phyloP scores from a whole-genome alignment of 2,329 filamentous ascomycete genomes.

The Diplodia seriata region DNA sequence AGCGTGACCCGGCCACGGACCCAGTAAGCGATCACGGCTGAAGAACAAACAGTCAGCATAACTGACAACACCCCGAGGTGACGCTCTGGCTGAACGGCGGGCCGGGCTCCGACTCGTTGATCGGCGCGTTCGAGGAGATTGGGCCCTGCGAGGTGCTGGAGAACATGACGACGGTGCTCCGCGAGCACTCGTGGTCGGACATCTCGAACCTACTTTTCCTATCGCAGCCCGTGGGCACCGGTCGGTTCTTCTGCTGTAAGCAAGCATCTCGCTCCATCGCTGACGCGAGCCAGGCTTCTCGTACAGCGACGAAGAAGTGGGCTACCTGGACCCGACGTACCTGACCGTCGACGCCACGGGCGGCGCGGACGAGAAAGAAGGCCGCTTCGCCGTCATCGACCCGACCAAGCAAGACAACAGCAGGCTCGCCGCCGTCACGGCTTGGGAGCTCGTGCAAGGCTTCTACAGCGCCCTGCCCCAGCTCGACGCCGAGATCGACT shows the following conservation, averaged over 20 bases:
- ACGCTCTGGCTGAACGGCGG: conserved; percentile 26
- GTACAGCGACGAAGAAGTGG: conserved; percentile 40
- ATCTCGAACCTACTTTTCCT: conserved; percentile 49
- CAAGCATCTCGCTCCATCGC: conserved; percentile 40
- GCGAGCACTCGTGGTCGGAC: conserved; percentile 50
- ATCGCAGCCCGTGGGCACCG: conserved; percentile 41
- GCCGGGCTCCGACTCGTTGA: neutral
- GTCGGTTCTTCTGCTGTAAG: neutral
- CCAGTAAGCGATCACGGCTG: conserved; percentile 54
- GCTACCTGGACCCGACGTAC: neutral
- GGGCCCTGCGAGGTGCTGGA: conserved; percentile 56
- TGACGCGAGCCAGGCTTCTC: conserved; percentile 48
- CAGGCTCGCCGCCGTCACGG: conserved; percentile 44
- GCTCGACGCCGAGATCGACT: conserved; percentile 60
- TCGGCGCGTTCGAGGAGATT: conserved; percentile 40
- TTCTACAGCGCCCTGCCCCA: conserved; percentile 46
- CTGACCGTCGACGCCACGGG: neutral
- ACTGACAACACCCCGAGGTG: neutral
- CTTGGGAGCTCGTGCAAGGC: conserved; percentile 47
- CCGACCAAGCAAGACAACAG: conserved; percentile 56
- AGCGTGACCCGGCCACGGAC: conserved; percentile 56
- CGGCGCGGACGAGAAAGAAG: neutral
- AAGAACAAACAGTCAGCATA: neutral
- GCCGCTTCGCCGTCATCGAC: conserved; percentile 46
- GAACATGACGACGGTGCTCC: conserved; percentile 45